Base-by-base conservation (phyloP, 129 eudicot species). In the Centrapalus pauciflorus region DNA sequence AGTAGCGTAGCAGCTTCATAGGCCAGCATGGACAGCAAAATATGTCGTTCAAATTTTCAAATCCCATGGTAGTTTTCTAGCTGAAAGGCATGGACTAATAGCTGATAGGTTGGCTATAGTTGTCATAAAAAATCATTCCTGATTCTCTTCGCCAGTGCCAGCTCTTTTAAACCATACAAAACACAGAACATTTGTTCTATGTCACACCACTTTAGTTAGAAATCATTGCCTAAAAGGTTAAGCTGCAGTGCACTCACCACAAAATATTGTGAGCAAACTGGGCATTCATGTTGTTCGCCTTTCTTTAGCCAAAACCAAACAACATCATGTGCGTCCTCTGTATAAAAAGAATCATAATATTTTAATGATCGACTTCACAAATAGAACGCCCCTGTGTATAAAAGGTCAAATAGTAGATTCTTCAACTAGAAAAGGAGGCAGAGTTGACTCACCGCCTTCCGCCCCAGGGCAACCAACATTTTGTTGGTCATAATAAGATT, bases 301-400 rank as follows among this genome's bases (percentile, higher is more conserved):
- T 93, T 93, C 95, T 89, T 87, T 71, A 93, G 87, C 96, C 95
- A 86, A 80, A 93, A 86, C 99, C 99, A 93, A 67, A 86, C 96
- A 72, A 93, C 95, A 84, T 93, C 99, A 76, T 93, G 98, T 76
- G 88, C 98, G 24, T 88, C 98, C 70, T 93, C 98, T 93, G 81
- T 70, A 43, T 28, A 3, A 26, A 37, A 43, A 34, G n/a, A 60
- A 75, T 58, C 33, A 25, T 30, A 27, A 20, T 1, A 64, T 24
- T 26, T 48, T 49, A 70, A 16, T 61, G 30, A 32, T 10, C 14
- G 7, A 64, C 9, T 43, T 34, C 29, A 55, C 3, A 30, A 38
- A 24, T 13, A 40, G 11, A 60, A 32, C 29, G 55, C 10, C 34
- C 29, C 5, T 14, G 7, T 33, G 20, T 2, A 49, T 27, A 19